Evolutionary conservation across 345 rosid genomes (phyloP), one percentile per base, ranked within the genome.

Genomic region (Euphorbia tirucalli): DNA sequence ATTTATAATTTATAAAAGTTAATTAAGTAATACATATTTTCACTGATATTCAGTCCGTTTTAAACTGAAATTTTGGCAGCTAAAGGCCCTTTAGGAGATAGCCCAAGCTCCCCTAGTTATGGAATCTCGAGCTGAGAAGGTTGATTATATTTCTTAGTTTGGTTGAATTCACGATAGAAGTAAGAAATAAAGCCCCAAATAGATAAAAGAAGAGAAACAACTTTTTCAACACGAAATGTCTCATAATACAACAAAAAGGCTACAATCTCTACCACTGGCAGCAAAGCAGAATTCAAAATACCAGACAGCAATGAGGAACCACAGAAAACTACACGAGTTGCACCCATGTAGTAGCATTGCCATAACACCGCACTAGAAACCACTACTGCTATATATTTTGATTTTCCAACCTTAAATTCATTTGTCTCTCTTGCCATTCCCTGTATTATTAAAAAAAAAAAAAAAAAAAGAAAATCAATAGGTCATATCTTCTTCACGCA

Each of bases 311-410:
- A 50, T 3, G 56, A 50, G 9, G 56, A 50, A 50, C 56, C 56
- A 50, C 56, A 50, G 24, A 19, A 50, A 18, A 50, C 19, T 0
- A 71, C 82, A 8, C 75, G 72, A 15, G 70, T 60, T 2, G 75
- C 78, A 59, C 75, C 75, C 75, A 70, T 14, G 78, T 65, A 78
- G 66, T 65, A 78, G 41, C 50, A 70, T 66, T 70, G 78, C 82
- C 75, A 74, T 5, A 78, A 31, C 22, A 74, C 24, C 0, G 75
- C 78, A 35, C 16, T 49, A 15, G 27, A 41, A 24, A 66, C 32
- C 3, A 66, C 19, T 61, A 70, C 70, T 39, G 54, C 22, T 48
- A 60, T 65, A 31, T 70, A 70, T 10, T 41, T 66, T 16, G 75
- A n/a, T 74, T 57, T 24, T n/a, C 82, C 78, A 1, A 74, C 63